These are phyloP conservation scores for Populus ilicifolia DNA, from an alignment of 345 rosid genomes.

Conservation along the genomic window DNA sequence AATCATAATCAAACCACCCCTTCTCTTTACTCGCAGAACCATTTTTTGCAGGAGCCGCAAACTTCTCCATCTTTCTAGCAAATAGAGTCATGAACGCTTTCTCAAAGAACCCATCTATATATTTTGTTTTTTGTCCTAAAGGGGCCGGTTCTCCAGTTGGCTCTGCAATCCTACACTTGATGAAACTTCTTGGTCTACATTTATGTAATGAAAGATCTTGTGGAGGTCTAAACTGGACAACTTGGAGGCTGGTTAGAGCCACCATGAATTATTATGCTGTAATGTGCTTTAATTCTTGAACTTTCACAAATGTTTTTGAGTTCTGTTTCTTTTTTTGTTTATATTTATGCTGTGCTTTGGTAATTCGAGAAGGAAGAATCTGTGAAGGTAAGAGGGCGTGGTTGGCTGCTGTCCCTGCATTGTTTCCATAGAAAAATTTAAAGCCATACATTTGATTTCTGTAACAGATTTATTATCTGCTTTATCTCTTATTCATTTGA, in stretches of 20 bases:
- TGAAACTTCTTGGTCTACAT: conserved; percentile 7
- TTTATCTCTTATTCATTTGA: neutral
- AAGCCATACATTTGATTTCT: conserved; percentile 20
- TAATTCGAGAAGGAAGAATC: neutral
- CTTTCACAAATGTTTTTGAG: neutral
- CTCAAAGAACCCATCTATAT: conserved; percentile 69
- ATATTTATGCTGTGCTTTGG: conserved; percentile 1
- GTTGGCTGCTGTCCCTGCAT: conserved; percentile 7
- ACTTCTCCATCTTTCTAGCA: conserved; percentile 86
- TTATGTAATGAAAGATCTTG: conserved; percentile 3
- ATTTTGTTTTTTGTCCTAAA: conserved; percentile 77
- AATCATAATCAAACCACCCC: conserved; percentile 58
- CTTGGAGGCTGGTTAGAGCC: conserved; percentile 49
- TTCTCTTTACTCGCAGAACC: conserved; percentile 23
- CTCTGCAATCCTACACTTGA: conserved; percentile 72
- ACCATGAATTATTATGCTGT: conserved; percentile 41
- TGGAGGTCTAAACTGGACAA: conserved; percentile 25
- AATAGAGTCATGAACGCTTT: conserved; percentile 80
- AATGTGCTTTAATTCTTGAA: neutral
- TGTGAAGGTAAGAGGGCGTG: neutral
- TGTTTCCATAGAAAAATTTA: neutral
- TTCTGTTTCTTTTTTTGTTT: neutral
- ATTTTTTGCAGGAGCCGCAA: conserved; percentile 38
- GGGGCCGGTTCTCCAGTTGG: conserved; percentile 84
- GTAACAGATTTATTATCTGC: neutral